Evolutionary conservation across 2,329 filamentous ascomycete genomes (phyloP), one percentile per base, ranked within the genome.

Genomic region (Ceratocystis ficicola): DNA sequence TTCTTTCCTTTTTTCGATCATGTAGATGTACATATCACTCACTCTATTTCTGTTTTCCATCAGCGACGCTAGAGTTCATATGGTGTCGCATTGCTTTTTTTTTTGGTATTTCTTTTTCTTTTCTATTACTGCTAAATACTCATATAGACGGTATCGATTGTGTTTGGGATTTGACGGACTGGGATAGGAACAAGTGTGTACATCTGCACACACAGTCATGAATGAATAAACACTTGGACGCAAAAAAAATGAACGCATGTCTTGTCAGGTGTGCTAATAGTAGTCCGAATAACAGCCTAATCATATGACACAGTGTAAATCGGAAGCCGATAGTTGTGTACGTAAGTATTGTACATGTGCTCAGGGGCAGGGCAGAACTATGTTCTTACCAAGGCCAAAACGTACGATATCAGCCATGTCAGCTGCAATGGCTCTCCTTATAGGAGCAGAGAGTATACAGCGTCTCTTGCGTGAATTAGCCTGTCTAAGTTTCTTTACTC

Each of bases 121-220:
- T 32, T 32, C 6, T 32, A 12, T 41, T 41, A 12, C 10, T 12
- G 36, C 36, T 41, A 12, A 41, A 12, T 41, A 41, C 20, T 52
- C 25, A 52, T 52, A 52, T 52, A 52, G 48, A 28, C 48, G 48
- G 48, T 28, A 25, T 52, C 4, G 48, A 25, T 25, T 52, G 20
- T 22, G 48, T 10, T 52, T 52, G 46, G 46, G 20, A 52, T 15
- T 22, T 25, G 48, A 25, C 36, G 36, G 36, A 41, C 36, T 52
- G 48, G 48, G 48, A 52, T 52, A 52, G 48, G 48, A 52, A 28
- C 48, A 52, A 52, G 20, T 52, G 22, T 28, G 48, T 52, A 52
- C 48, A 28, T 52, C 15, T 52, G 48, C 20, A 52, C 48, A 52
- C 25, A 25, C 48, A 52, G 20, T 20, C 44, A 48, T n/a, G 44